A percentile compares a stretch with the other conserved stretches of the same genome.
Evolutionary conservation across 2,329 filamentous ascomycete species (phyloP).

Genomic region (Penicillium sp.): DNA sequence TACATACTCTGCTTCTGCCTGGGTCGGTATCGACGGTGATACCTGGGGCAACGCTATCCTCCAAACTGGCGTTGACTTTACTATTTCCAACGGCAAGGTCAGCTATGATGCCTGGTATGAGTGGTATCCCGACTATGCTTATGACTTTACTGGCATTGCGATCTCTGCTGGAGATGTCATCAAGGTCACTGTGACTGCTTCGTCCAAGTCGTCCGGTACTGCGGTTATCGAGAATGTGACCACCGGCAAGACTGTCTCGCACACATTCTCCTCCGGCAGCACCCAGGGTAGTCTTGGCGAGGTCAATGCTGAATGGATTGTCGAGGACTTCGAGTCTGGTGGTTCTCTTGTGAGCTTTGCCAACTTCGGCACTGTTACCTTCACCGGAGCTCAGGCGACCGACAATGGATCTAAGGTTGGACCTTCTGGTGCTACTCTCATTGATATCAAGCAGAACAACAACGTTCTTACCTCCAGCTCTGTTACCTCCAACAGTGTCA

Average conservation of each 20-base stretch:
- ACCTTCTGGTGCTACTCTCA: slow-evolving; percentile 43
- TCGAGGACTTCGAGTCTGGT: slow-evolving; percentile 54
- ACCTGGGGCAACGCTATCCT: slow-evolving; percentile 58
- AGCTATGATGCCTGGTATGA: slow-evolving; percentile 62
- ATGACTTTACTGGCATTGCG: slow-evolving; percentile 53
- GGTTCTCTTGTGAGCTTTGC: slow-evolving; percentile 48
- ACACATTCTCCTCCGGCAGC: slow-evolving; percentile 51
- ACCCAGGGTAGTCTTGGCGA: slow-evolving; percentile 51
- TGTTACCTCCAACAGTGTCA: slow-evolving; percentile 23
- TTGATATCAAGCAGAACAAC: slow-evolving; percentile 50
- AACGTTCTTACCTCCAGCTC: slow-evolving; percentile 38
- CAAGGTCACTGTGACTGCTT: slow-evolving; percentile 46
- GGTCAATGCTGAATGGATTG: slow-evolving; percentile 65
- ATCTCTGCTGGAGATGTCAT: slow-evolving; percentile 50
- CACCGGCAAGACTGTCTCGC: slow-evolving; percentile 51
- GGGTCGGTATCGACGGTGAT: slow-evolving; percentile 64
- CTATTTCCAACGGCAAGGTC: slow-evolving; percentile 29
- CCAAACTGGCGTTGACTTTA: slow-evolving; percentile 60
- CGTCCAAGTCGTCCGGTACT: slow-evolving; percentile 45
- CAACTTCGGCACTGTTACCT: slow-evolving; percentile 54
- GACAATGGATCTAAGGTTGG: slow-evolving; percentile 34
- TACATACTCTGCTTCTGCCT: slow-evolving; percentile 54
- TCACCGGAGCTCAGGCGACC: slow-evolving; percentile 45
- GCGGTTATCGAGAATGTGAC: slow-evolving; percentile 2
- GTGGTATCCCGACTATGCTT: slow-evolving; percentile 60